A percentile compares a stretch with the other conserved stretches of the same genome.
Conservation (phyloP, 2,329 filamentous ascomycete genomes). For the Aureobasidium sp. region DNA sequence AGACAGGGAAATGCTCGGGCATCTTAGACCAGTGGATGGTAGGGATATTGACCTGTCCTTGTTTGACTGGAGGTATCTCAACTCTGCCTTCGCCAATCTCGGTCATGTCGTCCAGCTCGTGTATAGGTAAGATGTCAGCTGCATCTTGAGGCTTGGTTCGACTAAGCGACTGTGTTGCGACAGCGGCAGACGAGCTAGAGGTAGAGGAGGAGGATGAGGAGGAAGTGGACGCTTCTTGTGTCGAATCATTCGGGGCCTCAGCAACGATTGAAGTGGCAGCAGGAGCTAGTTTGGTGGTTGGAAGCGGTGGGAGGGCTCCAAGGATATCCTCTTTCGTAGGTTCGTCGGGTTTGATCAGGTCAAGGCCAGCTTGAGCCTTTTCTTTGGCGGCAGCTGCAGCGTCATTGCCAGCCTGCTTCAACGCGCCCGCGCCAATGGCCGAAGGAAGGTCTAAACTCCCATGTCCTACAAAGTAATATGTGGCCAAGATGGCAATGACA, state of each 20-base stretch:
- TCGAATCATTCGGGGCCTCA: not conserved
- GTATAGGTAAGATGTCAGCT: not conserved
- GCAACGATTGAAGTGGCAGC: not conserved
- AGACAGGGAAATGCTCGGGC: constrained; percentile 63
- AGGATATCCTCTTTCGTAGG: not conserved
- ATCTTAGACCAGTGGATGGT: constrained; percentile 56
- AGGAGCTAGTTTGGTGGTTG: not conserved
- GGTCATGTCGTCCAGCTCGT: constrained; percentile 4
- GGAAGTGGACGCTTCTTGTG: not conserved
- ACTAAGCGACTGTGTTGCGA: not conserved
- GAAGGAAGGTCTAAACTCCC: constrained; percentile 14
- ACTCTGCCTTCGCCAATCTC: constrained; percentile 25
- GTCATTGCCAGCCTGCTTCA: constrained; percentile 11
- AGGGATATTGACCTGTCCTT: not conserved
- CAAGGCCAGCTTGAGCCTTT: constrained; percentile 8
- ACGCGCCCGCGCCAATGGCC: constrained; percentile 16
- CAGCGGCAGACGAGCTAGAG: not conserved
- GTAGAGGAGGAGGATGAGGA: not conserved
- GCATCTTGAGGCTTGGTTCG: not conserved
- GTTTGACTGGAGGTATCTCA: constrained; percentile 22
- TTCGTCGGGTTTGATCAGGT: not conserved
- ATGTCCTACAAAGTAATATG: constrained; percentile 43
- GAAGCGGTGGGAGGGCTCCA: not conserved
- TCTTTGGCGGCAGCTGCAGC: not conserved
- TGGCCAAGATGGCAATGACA: constrained; percentile 46